Evolutionary conservation across 345 rosid species (phyloP), one percentile per base, ranked within the genome.

Genomic region (Salix udensis): DNA sequence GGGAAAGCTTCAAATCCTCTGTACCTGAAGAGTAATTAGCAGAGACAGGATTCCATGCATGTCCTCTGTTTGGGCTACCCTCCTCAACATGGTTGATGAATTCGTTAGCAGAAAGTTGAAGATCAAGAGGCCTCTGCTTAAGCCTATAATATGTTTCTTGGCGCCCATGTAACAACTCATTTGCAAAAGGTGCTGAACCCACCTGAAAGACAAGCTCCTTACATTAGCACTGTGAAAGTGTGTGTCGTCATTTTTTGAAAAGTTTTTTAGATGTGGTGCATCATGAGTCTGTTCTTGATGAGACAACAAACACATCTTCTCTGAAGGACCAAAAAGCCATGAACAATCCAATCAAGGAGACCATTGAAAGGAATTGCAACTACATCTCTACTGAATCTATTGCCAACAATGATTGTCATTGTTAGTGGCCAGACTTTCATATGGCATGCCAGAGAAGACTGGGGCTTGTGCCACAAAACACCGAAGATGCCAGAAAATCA

Each of bases 1-100:
- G 82, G 53, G 90, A 84, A 75, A 87, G 89, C 50, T 78, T 78
- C 82, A 88, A 80, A 26, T 82, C 85, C 75, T 62, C 69, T 55
- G 80, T 13, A 67, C 74, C 76, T 26, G 78, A 65, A 37, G 70
- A 44, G 30, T 53, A n/a, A 61, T 48, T 65, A 10, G 11, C 60
- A 65, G 39, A 58, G 67, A 11, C 19, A 68, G 68, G 71, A 28
- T 72, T 48, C 73, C 34, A 42, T 30, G 24, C 42, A 28, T 76
- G 75, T 71, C 68, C 69, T 67, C 76, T 77, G 50, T 58, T 71
- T 71, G 28, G 73, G 73, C 53, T 46, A 77, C 79, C 58, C 5
- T 77, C 66, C 67, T 77, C 73, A 23, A 18, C 80, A 34, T 13
- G 74, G 64, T 65, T 71, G 46, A 74, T 79, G 71, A 73, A 79